Conservation (phyloP, 768 basidiomycete genomes). For the Phallus indusiatus region DNA sequence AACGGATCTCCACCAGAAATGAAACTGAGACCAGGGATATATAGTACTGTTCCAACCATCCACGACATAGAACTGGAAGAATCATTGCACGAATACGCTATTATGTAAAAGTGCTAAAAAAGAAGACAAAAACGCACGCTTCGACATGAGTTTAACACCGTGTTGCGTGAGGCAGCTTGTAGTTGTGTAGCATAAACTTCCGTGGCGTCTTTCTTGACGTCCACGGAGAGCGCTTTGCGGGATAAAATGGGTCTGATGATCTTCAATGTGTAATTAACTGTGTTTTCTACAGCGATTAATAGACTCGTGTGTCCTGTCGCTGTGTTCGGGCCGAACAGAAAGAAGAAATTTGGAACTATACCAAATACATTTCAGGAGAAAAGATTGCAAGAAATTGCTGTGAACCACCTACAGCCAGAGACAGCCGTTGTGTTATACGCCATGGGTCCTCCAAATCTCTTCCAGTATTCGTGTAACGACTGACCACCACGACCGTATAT, state of each 20-base stretch:
- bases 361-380: neutral
- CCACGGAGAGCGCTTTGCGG: constrained; percentile 11
- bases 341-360: constrained; percentile 10
- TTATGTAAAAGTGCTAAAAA: neutral
- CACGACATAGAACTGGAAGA: neutral
- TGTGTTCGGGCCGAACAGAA: constrained; percentile 17
- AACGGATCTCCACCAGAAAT: neutral
- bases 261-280: constrained; percentile 5
- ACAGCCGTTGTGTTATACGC: constrained; percentile 11
- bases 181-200: neutral
- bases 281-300: constrained; percentile 13
- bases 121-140: neutral
- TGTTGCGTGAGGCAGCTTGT: neutral
- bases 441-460: constrained; percentile 9
- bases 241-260: constrained; percentile 12
- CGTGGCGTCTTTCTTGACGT: constrained; percentile 13
- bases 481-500: constrained; percentile 11
- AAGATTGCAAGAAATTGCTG: neutral
- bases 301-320: constrained; percentile 17
- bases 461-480: constrained; percentile 12
- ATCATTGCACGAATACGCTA: neutral
- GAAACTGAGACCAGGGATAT: constrained; percentile 1
- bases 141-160: neutral
- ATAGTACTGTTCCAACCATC: constrained; percentile 1
- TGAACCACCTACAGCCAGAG: neutral